These are phyloP conservation scores for Eutrema yunnanense DNA, from an alignment of 345 rosid genomes.

Conservation along the genomic window DNA sequence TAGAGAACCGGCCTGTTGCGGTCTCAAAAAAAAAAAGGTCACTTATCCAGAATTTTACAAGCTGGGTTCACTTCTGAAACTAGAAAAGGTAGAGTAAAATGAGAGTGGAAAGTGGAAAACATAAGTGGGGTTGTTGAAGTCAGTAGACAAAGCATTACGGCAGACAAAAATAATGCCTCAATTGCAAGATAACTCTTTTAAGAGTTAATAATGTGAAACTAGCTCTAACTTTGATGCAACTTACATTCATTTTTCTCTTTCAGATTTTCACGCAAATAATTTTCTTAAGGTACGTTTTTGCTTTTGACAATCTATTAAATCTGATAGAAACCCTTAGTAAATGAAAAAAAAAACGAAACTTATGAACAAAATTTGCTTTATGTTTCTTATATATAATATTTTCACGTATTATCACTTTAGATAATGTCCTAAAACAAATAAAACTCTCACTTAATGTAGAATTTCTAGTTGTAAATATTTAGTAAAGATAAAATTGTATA, in stretches of 20 bases:
- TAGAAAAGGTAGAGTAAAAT: not conserved
- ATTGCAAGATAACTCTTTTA: not conserved
- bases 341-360: not conserved
- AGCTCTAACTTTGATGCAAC: constrained; percentile 5
- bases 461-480: not conserved
- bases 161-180: constrained; percentile 28
- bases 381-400: not conserved
- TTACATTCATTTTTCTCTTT: not conserved
- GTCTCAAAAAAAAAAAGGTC: no score
- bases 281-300: not conserved
- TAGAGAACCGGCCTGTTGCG: no score
- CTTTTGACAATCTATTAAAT: not conserved
- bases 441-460: not conserved
- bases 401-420: not conserved
- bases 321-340: not conserved
- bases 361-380: not conserved
- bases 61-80: not conserved
- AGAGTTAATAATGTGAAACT: not conserved
- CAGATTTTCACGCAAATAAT: not conserved
- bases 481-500: no score
- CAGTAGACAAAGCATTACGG: constrained; percentile 27
- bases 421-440: not conserved
- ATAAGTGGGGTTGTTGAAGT: constrained; percentile 43
- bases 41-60: not conserved
- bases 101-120: constrained; percentile 24